Evolutionary conservation across 2,329 filamentous ascomycete genomes (phyloP).

Genomic region (Botryotinia narcissicola): DNA sequence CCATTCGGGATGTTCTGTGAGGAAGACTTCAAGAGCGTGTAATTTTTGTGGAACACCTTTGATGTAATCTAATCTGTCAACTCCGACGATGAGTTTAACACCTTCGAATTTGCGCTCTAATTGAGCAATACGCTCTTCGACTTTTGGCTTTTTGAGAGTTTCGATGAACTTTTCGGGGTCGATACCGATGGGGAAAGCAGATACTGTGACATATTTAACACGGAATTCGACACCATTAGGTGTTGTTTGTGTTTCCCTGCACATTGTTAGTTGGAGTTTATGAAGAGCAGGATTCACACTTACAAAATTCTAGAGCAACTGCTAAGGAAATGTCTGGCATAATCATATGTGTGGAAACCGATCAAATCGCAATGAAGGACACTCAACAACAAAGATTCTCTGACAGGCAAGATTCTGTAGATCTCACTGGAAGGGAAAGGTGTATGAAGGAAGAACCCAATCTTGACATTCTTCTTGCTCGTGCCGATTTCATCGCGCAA

Average conservation of each 20-base stretch:
- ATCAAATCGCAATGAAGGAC: conserved; percentile 92
- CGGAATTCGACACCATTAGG: conserved; percentile 92
- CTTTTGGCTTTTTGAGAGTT: conserved; percentile 78
- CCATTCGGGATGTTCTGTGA: conserved; percentile 97
- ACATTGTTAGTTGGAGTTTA: conserved; percentile 3
- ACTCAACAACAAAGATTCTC: conserved; percentile 82
- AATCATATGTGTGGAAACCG: conserved; percentile 98
- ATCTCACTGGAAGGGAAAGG: conserved; percentile 97
- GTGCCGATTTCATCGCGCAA: conserved; percentile 82
- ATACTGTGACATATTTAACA: conserved; percentile 83
- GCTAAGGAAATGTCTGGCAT: conserved; percentile 95
- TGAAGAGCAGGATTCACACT: conserved; percentile 34
- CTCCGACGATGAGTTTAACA: conserved; percentile 93
- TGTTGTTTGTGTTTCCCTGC: conserved; percentile 68
- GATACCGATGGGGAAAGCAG: conserved; percentile 96
- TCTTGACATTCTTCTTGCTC: conserved; percentile 86
- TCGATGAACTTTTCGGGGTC: conserved; percentile 96
- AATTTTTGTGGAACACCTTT: conserved; percentile 98
- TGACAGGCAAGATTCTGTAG: conserved; percentile 90
- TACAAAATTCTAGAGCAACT: conserved; percentile 92
- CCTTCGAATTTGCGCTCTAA: conserved; percentile 90
- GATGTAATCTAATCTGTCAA: conserved; percentile 97
- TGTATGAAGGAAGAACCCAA: conserved; percentile 97
- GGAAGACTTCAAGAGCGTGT: conserved; percentile 92
- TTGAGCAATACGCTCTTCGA: conserved; percentile 81